phyloP scores from a whole-genome alignment of 495 filamentous ascomycete species.

The Penicillium bovifimosum region DNA sequence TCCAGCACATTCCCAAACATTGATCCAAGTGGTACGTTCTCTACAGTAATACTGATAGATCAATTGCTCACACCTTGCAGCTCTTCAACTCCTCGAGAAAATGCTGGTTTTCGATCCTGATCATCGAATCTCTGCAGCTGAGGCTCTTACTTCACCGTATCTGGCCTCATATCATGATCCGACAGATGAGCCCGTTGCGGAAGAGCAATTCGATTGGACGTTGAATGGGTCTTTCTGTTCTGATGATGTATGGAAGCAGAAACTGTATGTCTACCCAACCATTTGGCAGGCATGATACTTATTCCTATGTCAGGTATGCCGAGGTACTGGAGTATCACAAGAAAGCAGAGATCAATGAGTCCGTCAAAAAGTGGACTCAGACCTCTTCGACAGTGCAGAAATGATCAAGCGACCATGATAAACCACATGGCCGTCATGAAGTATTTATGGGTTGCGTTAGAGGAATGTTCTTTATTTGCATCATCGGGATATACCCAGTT shows the following conservation, averaged over 20 bases:
- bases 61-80: conserved; percentile 34
- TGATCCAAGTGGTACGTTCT: neutral
- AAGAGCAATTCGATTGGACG: neutral
- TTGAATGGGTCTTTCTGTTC: neutral
- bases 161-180: conserved; percentile 90
- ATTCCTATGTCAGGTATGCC: neutral
- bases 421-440: no score
- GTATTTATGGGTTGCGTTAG: no score
- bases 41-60: neutral
- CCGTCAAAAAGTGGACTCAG: neutral
- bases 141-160: conserved; percentile 76
- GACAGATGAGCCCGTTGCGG: conserved; percentile 77
- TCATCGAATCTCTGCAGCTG: conserved; percentile 70
- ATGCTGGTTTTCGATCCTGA: conserved; percentile 91
- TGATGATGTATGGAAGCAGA: conserved; percentile 3
- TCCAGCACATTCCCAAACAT: neutral
- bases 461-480: no score
- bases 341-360: neutral
- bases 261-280: neutral
- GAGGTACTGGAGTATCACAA: neutral
- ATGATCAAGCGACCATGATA: neutral
- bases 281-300: neutral
- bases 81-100: conserved; percentile 78
- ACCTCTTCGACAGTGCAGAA: neutral
- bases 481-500: no score